Evolutionary conservation across 1,284 basidiomycete genomes (phyloP), one percentile per base, ranked within the genome.

Genomic region (Phellopilus nigrolimitatus): DNA sequence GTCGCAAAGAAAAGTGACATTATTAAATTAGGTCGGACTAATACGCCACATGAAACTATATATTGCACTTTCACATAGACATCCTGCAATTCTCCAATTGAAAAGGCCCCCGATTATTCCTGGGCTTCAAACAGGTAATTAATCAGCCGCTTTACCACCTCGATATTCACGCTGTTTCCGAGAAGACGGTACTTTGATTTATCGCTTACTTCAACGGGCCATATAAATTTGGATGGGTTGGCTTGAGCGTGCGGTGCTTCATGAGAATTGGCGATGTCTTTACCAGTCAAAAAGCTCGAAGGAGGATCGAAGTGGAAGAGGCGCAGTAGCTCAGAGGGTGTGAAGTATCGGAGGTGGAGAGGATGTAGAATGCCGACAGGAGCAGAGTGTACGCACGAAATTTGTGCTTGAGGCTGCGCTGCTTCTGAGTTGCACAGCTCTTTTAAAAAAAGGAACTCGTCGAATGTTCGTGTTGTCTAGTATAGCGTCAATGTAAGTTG

Each of bases 121-220:
- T n/a, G n/a, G 5, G 31, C 53, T 51, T 62, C 55, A 41, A 78
- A 76, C 37, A 86, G 64, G 63, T 79, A 81, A 21, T 73, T 65
- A 33, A 85, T 72, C 31, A 85, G 68, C 46, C 70, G 64, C 39
- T 71, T 68, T 2, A 86, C 80, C 3, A 88, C 85, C 49, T 71
- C 70, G 3, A 89, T 83, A 66, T 89, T 89, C 4, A 89, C 80
- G 54, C 86, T 88, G 62, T 90, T 90, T 19, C 88, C 88, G 54
- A 90, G 82, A 24, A 89, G 66, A 39, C 79, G 75, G 58, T 90
- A 89, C 60, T 79, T 80, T 7, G 80, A 78, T 64, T 84, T 88
- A 1, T 59, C 72, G 2, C 82, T 80, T 6, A 86, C 64, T 3
- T 62, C 62, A 9, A 64, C 59, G 3, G 86, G 86, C 85, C 85